Base-by-base conservation (phyloP, 176 grass and related monocot genomes). In the Thalia dealbata region DNA sequence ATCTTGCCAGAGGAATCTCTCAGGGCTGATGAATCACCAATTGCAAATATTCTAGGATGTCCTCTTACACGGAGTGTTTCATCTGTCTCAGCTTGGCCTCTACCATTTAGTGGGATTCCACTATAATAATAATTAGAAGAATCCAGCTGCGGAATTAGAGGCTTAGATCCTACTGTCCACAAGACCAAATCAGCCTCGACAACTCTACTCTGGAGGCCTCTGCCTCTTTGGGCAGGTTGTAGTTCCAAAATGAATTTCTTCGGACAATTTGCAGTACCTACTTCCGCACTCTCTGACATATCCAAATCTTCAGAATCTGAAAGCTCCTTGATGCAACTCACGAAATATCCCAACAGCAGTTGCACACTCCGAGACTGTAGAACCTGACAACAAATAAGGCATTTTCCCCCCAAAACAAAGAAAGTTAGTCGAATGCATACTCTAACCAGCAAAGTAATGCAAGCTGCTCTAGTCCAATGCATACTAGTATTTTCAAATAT, bases 51-150 rank as follows among this genome's bases (percentile, higher is more conserved):
- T 35, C 77, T 77, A 5, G 85, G 88, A 73, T 99, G 95, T 3
- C 90, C 95, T 80, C 88, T 93, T 29, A 99, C 90, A 72, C 85
- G 81, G 70, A 99, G 85, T 42, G 95, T 93, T 80, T 99, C 90
- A 79, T 91, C 90, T 59, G 90, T 93, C 87, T 99, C 95, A 25
- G 91, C 90, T 78, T 92, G 87, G 0, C 95, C 95, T 52, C 83
- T 78, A 26, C 90, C 90, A 83, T 93, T 99, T 69, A 99, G 66
- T 28, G 90, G 90, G 78, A 99, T 81, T 41, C 81, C 85, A 70
- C 69, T 73, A 0, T 74, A 83, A 16, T 74, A 83, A 16, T 81
- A 81, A 76, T 93, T 81, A 44, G 81, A 81, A 77, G 90, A 85
- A 30, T 88, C 81, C 69, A 99, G 51, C 48, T 74, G 87, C 30